Percentiles rank a stretch among this genome's conserved stretches.
Conservation (phyloP, 2,329 filamentous ascomycete species). For the Fusarium poae region DNA sequence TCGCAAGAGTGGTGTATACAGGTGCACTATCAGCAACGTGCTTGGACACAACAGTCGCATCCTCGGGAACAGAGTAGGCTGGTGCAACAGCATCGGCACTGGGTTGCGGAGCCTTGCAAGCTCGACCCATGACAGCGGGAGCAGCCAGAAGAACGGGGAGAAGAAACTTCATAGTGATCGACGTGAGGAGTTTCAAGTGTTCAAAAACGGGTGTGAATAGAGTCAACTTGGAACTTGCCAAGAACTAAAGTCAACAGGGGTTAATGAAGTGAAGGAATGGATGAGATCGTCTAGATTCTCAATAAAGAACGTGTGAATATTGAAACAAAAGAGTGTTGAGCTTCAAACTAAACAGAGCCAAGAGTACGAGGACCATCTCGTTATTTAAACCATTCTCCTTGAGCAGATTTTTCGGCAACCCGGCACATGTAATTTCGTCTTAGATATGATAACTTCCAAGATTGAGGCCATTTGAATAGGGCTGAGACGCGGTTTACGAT, state of each 20-base stretch:
- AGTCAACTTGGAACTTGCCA: conserved; percentile 38
- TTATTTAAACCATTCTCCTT: conserved; percentile 15
- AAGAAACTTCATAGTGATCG: conserved; percentile 47
- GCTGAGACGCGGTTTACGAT: conserved; percentile 44
- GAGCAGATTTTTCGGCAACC: conserved; percentile 9
- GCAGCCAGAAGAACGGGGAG: conserved; percentile 44
- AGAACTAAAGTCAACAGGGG: conserved; percentile 7
- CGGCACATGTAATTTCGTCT: conserved; percentile 34
- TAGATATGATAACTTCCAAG: conserved; percentile 11
- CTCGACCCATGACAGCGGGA: conserved; percentile 48
- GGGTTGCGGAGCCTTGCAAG: conserved; percentile 37
- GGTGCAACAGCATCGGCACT: conserved; percentile 5
- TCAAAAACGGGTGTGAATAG: background rate
- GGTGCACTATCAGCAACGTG: conserved; percentile 11
- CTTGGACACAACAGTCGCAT: conserved; percentile 15
- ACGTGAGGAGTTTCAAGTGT: conserved; percentile 26
- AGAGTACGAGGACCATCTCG: background rate
- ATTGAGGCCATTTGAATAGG: conserved; percentile 47
- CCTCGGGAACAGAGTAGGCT: conserved; percentile 16
- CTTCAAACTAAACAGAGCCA: background rate
- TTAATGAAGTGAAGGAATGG: conserved; percentile 9
- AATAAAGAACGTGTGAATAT: conserved; percentile 14
- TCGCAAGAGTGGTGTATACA: conserved; percentile 30
- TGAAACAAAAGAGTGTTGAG: background rate
- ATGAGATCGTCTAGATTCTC: conserved; percentile 41